Base-by-base conservation (phyloP, 257 asterid species). In the Avicennia marina region DNA sequence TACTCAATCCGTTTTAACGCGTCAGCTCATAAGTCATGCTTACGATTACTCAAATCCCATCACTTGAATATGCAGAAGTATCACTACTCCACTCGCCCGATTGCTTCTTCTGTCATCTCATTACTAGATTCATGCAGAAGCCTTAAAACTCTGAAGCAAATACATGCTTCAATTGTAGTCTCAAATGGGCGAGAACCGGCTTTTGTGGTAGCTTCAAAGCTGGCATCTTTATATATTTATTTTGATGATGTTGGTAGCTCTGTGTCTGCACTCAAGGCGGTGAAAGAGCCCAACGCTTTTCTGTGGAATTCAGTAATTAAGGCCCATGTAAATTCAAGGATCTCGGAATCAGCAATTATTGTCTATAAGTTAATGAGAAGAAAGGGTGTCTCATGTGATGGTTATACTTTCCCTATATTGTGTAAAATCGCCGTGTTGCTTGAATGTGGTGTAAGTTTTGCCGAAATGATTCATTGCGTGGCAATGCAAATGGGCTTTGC, bases 371-470 rank as follows among this genome's bases (percentile, higher is more conserved):
- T 42, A 36, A 80, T 80, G 87, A 73, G 81, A 56, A 15, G 39
- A 40, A 65, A 43, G 46, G 79, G 73, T 22, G 65, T 80, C 32
- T n/a, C 58, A 11, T 73, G 78, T 53, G 87, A 80, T 60, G 57
- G 71, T 44, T 77, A 67, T 43, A 80, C 87, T 7, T 63, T 77
- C 72, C 84, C 81, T 1, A 44, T 71, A 11, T 17, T 80, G 55
- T 71, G 57, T 58, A 64, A 58, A 63, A 62, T 47, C 52, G 68
- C 51, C 15, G 20, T 38, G 31, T 20, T 53, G 45, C 19, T 61
- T 25, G 68, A 46, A 50, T 45, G 60, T 49, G 59, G 60, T 25
- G 61, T 38, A 16, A 39, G 42, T 36, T 62, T 54, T 31, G 63
- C 73, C 7, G 71, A 71, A 51, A 65, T 65, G 68, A 61, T 78